Percentiles rank a stretch among this genome's conserved stretches.
Evolutionary conservation across 1,284 basidiomycete genomes (phyloP).

Genomic region (Amylostereum areolatum): DNA sequence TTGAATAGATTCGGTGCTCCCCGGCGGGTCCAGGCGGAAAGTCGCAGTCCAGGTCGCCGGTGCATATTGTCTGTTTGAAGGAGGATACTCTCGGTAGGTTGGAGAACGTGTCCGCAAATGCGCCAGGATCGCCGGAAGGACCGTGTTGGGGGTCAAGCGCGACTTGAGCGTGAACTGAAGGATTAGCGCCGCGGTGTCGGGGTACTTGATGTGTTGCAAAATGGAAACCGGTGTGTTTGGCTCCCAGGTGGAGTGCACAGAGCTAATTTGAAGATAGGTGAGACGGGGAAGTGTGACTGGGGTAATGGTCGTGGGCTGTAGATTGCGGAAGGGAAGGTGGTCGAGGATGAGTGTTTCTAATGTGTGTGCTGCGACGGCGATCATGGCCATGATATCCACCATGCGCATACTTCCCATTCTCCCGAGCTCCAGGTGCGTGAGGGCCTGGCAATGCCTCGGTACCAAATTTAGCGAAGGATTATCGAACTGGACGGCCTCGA

Average conservation of each 20-base stretch:
- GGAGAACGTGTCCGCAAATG: no score
- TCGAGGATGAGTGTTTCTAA: conserved; percentile 10
- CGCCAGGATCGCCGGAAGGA: no score
- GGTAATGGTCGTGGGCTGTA: neutral
- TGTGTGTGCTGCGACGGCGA: conserved; percentile 5
- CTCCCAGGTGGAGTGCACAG: neutral
- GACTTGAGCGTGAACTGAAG: neutral
- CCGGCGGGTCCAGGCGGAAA: neutral
- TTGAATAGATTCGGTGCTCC: neutral
- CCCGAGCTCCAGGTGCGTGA: conserved; percentile 11
- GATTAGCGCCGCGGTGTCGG: neutral
- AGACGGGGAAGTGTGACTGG: conserved; percentile 8
- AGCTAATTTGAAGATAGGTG: conserved; percentile 6
- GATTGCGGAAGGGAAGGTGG: conserved; percentile 5
- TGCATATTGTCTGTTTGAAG: neutral
- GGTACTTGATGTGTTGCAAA: neutral
- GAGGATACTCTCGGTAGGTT: neutral
- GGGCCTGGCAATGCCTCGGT: conserved; percentile 6
- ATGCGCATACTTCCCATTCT: conserved; percentile 6
- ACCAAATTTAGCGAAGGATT: conserved; percentile 1
- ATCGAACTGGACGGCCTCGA: conserved; percentile 8
- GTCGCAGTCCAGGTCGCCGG: neutral
- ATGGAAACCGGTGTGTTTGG: neutral
- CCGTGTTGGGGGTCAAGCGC: neutral
- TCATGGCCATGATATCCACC: conserved; percentile 7